Percentiles rank a stretch among this genome's conserved stretches.
These are phyloP conservation scores for Curvularia eragrostidis DNA, from an alignment of 2,329 filamentous ascomycete genomes.

Conservation along the genomic window DNA sequence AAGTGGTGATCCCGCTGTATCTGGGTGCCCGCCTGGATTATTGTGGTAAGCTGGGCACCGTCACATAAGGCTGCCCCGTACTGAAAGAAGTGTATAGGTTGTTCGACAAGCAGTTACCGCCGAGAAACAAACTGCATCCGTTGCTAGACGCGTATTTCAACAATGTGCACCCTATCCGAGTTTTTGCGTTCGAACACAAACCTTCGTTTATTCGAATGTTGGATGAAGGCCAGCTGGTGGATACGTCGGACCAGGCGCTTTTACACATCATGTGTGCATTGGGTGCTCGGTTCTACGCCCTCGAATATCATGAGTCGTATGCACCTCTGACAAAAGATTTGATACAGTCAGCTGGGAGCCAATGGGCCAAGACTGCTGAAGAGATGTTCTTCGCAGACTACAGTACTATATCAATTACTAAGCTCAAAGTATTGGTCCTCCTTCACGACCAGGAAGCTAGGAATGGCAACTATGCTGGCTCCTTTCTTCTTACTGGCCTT, in stretches of 20 bases:
- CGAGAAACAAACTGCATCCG: conserved; percentile 31
- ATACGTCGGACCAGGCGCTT: conserved; percentile 38
- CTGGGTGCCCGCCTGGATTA: conserved; percentile 32
- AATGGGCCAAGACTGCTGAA: conserved; percentile 44
- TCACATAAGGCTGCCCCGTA: not conserved
- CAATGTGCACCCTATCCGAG: conserved; percentile 38
- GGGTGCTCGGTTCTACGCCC: conserved; percentile 39
- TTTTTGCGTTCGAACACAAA: conserved; percentile 43
- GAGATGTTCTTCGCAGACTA: conserved; percentile 46
- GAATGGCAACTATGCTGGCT: conserved; percentile 42
- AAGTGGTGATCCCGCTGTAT: conserved; percentile 12
- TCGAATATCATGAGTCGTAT: conserved; percentile 41
- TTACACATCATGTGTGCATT: conserved; percentile 45
- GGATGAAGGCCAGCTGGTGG: conserved; percentile 40
- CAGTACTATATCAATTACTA: conserved; percentile 42
- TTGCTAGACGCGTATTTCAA: conserved; percentile 43
- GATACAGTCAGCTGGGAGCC: conserved; percentile 41
- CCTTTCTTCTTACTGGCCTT: conserved; percentile 41
- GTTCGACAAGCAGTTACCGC: conserved; percentile 33
- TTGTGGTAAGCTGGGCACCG: conserved; percentile 25
- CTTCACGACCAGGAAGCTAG: conserved; percentile 44
- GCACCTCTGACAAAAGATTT: conserved; percentile 36
- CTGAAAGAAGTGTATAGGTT: conserved; percentile 24
- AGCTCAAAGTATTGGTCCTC: conserved; percentile 40
- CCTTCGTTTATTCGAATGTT: conserved; percentile 45